Evolutionary conservation across 2,329 filamentous ascomycete genomes (phyloP).

Genomic region (Monosporascus sp.): DNA sequence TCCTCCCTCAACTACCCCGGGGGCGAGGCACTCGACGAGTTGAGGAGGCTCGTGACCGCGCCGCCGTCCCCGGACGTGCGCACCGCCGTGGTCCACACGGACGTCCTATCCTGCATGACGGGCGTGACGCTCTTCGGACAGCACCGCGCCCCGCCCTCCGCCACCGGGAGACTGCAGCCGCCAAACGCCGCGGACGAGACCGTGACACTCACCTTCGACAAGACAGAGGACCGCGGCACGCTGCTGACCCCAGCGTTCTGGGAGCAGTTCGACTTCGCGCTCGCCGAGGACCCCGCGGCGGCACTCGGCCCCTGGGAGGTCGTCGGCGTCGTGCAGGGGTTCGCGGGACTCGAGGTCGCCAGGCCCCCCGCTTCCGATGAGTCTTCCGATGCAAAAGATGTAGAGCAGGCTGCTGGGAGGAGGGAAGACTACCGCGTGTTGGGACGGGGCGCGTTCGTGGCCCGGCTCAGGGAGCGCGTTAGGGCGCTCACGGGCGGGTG

Average conservation of each 20-base stretch:
- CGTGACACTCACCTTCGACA: slow-evolving; percentile 47
- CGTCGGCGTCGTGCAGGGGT: slow-evolving; percentile 53
- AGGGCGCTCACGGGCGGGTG: slow-evolving; percentile 51
- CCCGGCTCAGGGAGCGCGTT: slow-evolving; percentile 34
- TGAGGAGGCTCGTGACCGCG: slow-evolving; percentile 37
- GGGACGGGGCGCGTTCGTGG: slow-evolving; percentile 40
- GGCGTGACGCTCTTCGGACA: slow-evolving; percentile 63
- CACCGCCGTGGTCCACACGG: slow-evolving; percentile 52
- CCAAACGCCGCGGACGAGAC: slow-evolving; percentile 7
- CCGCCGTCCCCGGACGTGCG: slow-evolving; percentile 24
- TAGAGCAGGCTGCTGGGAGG: slow-evolving; percentile 18
- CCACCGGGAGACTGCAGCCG: slow-evolving; percentile 1
- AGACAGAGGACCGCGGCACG: slow-evolving; percentile 49
- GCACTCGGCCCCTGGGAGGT: slow-evolving; percentile 50
- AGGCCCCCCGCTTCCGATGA: slow-evolving; percentile 29
- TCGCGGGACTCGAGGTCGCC: slow-evolving; percentile 54
- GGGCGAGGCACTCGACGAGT: slow-evolving; percentile 65
- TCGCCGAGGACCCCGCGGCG: slow-evolving; percentile 48
- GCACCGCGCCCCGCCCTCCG: slow-evolving; percentile 28
- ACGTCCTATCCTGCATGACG: slow-evolving; percentile 66
- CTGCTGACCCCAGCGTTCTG: slow-evolving; percentile 52
- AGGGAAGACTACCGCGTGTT: slow-evolving; percentile 25
- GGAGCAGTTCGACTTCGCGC: slow-evolving; percentile 58
- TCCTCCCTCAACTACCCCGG: slow-evolving; percentile 94
- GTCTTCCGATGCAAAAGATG: slow-evolving; percentile 2